Evolutionary conservation across 176 grass and related monocot genomes (phyloP), one percentile per base, ranked within the genome.

Genomic region (Carex parvula): DNA sequence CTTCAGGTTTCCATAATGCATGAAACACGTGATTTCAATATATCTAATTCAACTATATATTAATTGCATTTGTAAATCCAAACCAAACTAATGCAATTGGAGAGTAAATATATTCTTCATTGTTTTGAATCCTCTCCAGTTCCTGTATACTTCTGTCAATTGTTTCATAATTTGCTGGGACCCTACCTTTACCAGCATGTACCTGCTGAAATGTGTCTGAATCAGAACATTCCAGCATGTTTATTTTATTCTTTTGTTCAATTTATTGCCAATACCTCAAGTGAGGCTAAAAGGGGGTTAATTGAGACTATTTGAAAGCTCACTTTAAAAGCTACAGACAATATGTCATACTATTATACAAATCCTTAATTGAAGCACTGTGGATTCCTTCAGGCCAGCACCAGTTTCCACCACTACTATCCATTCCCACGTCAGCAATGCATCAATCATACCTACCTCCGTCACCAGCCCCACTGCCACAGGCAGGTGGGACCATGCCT

Each of bases 381-480:
- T 61, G 73, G 50, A 13, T 26, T 70, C 75, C 17, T 10, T 61
- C 83, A 93, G 94, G 70, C 0, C 91, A 81, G 60, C 94, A 91
- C 35, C 60, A 88, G 89, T 88, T 90, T 52, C 94, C 89, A 15
- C 86, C 88, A 44, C 60, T 97, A 66, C 60, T 91, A 21, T 85
- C 91, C 12, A 91, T 90, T 42, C 94, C 89, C 42, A 94, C 87
- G 12, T 81, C 91, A 46, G 85, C 91, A 50, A 88, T 90, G 69
- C 92, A 91, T 70, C 76, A 90, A 81, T 85, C 79, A 5, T 93
- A 91, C 75, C 91, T 93, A 30, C 87, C 91, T 72, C 89, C 91
- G 4, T 88, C 91, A 2, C 86, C 87, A 30, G 11, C 84, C 70
- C 91, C 88, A 11, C 85, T 85, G 71, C 58, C 89, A 8, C 85